Percentiles rank a stretch among this genome's conserved stretches.
Evolutionary conservation across 176 grass and related monocot species (phyloP).

Genomic region (Aegilops longissima): DNA sequence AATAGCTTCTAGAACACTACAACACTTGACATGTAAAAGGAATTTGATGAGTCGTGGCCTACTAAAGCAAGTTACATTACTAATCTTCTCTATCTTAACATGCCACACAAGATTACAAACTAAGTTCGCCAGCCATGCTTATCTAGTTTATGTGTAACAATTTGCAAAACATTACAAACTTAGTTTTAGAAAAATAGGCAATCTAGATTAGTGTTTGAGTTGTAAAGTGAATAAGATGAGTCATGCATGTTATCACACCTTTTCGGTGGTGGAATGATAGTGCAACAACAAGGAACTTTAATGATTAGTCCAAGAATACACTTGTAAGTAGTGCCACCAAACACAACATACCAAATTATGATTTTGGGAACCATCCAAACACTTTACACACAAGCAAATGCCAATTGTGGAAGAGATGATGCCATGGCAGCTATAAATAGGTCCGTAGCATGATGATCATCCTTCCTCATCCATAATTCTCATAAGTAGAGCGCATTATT

Average conservation of each 20-base stretch:
- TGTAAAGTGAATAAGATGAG: neutral
- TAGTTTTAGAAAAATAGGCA: neutral
- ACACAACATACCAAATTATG: neutral
- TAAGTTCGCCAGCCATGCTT: neutral
- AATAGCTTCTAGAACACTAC: no score
- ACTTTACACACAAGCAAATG: neutral
- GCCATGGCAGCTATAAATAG: slow-evolving; percentile 11
- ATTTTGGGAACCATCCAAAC: no score
- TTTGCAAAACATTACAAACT: neutral
- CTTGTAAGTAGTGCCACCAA: neutral
- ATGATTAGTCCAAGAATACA: neutral
- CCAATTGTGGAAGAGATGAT: neutral
- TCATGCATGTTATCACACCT: neutral
- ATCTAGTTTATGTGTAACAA: neutral
- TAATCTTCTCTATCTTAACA: neutral
- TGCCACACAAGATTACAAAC: neutral
- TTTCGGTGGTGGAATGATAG: neutral
- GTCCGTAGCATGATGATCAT: neutral
- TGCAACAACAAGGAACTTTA: neutral
- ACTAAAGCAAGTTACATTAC: neutral
- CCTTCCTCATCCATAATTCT: neutral
- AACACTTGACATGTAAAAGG: no score
- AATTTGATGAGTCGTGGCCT: no score
- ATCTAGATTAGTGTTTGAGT: neutral
- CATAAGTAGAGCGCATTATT: neutral